phyloP scores from a whole-genome alignment of 2,329 filamentous ascomycete genomes.

The Coniochaeta prunicola region DNA sequence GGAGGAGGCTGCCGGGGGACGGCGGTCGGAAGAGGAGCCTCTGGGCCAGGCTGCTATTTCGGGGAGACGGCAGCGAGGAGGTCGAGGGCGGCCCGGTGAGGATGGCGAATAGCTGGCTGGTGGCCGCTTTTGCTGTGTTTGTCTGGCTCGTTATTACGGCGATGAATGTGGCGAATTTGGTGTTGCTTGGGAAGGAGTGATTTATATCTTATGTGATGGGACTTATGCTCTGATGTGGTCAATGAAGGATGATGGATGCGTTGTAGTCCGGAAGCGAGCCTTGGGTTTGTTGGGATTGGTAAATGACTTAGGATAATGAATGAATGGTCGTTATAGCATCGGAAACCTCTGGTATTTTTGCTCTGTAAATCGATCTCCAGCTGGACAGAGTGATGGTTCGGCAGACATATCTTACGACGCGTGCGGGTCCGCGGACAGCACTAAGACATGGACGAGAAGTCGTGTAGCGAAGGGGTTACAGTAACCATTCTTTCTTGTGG shows the following conservation, averaged over 20 bases:
- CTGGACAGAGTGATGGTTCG: no score
- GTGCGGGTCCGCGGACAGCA: no score
- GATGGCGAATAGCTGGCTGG: constrained; percentile 69
- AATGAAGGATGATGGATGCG: neutral
- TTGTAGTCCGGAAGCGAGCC: neutral
- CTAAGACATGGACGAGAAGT: no score
- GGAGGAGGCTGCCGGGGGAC: neutral
- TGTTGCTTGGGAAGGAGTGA: constrained; percentile 46
- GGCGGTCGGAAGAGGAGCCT: neutral
- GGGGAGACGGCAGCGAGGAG: neutral
- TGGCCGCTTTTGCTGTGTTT: constrained; percentile 39
- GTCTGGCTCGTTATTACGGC: constrained; percentile 60
- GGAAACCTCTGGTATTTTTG: no score
- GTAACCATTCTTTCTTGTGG: neutral
- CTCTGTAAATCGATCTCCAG: no score
- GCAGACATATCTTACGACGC: no score
- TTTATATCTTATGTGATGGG: neutral
- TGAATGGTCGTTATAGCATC: no score
- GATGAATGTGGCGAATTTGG: constrained; percentile 74
- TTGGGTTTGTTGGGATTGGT: neutral
- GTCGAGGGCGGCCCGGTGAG: constrained; percentile 27
- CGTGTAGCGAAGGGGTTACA: neutral
- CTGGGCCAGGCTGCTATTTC: neutral
- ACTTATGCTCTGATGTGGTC: neutral
- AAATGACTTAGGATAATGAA: neutral